phyloP scores from a whole-genome alignment of 2,329 filamentous ascomycete genomes.

The Diaporthe longicolla region DNA sequence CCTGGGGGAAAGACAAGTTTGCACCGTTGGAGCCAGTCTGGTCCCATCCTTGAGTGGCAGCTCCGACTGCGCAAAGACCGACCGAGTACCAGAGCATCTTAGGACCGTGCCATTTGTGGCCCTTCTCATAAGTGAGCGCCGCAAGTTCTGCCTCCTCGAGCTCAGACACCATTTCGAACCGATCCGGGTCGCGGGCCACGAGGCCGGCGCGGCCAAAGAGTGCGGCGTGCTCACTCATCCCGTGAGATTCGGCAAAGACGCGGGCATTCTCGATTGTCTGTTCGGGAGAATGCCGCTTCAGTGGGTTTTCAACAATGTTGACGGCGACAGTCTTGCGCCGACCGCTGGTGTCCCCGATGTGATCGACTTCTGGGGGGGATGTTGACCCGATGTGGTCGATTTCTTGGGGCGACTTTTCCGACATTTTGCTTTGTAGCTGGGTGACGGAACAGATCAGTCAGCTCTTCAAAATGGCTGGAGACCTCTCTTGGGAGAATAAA shows the following conservation, averaged over 20 bases:
- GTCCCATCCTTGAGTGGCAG: conserved; percentile 66
- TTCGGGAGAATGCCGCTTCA: conserved; percentile 53
- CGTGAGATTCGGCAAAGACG: conserved; percentile 72
- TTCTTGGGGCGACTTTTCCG: conserved; percentile 6
- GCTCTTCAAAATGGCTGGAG: neutral
- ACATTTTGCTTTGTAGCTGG: conserved; percentile 18
- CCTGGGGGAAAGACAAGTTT: conserved; percentile 71
- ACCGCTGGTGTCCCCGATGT: conserved; percentile 23
- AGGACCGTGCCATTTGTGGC: conserved; percentile 78
- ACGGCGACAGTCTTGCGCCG: conserved; percentile 48
- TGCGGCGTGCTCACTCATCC: conserved; percentile 69
- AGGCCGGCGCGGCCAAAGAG: conserved; percentile 79
- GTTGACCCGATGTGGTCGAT: neutral
- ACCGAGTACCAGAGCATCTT: conserved; percentile 75
- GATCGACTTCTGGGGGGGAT: neutral
- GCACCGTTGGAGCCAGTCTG: conserved; percentile 56
- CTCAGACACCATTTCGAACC: conserved; percentile 69
- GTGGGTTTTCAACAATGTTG: conserved; percentile 53
- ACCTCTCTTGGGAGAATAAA: neutral
- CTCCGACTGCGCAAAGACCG: conserved; percentile 67
- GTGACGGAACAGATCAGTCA: neutral
- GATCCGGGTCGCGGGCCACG: conserved; percentile 77
- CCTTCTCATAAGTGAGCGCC: conserved; percentile 71
- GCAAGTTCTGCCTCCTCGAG: conserved; percentile 65
- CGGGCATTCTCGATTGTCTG: conserved; percentile 68